Base-by-base conservation (phyloP, 139 green algal genomes). In the Haematococcus sp. region DNA sequence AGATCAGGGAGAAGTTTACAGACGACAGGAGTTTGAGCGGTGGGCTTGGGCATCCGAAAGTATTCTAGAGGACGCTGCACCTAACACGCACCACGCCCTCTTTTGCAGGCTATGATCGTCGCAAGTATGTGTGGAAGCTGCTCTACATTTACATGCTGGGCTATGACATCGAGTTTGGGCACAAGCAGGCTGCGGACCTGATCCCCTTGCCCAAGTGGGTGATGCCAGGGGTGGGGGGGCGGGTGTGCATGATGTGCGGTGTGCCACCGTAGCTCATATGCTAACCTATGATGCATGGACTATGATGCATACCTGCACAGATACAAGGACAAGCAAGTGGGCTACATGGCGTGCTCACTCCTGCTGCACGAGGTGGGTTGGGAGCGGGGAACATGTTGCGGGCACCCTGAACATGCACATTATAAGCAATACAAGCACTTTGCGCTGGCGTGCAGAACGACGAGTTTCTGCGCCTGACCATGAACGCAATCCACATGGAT, bases 61-160 rank as follows among this genome's bases (percentile, higher is more conserved):
- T 11, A 19, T 7, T 7, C 11, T 11, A 49, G 40, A 7, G 40
- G 11, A 49, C 11, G 40, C 7, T 49, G 34, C 7, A 22, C 34
- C 16, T 43, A 25, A 23, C 33, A 51, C 32, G 11, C 7, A 63
- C 11, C 31, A 23, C 3, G 44, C 33, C 33, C 23, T 58, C 25
- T 88, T 72, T 83, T 93, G 82, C 90, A 85, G 80, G 75, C 5
- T 99, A 99, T 76, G 95, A 99, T 82, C 89, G 92, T 63, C 97
- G 97, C 52, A 99, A 99, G 84, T 99, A 99, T 81, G 91, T 98
- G 17, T 98, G 94, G 94, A 99, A 99, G 87, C 89, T 99, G 61
- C 86, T 99, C 15, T 99, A 99, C 82, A 97, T 98, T 28, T 95
- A 95, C 79, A 97, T 99, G 94, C 86, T 99, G 60, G 96, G 96